Percentiles rank a stretch among this genome's conserved stretches.
Evolutionary conservation across 1,284 basidiomycete species (phyloP).

Genomic region (Irpex lacteus): DNA sequence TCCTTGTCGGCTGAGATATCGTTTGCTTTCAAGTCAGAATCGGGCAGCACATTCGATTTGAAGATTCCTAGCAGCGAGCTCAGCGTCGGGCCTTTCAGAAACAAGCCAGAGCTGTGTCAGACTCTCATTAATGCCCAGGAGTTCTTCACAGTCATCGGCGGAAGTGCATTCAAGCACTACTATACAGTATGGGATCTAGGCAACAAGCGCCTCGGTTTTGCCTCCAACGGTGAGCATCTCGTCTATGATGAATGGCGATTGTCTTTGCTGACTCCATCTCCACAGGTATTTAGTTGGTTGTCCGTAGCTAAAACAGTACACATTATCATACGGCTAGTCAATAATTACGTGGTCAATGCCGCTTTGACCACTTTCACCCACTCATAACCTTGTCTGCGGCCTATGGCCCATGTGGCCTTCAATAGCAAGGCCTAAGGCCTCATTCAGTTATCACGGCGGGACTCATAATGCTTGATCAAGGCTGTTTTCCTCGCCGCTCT

Average conservation of each 20-base stretch:
- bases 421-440: too few relatives aligned
- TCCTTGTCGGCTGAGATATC: constrained; percentile 47
- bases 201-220: constrained; percentile 46
- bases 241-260: not conserved
- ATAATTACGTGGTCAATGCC: too few relatives aligned
- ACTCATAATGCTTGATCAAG: too few relatives aligned
- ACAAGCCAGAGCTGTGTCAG: constrained; percentile 45
- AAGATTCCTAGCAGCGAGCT: constrained; percentile 55
- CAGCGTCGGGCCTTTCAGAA: constrained; percentile 52
- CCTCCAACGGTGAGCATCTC: constrained; percentile 31
- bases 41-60: constrained; percentile 46
- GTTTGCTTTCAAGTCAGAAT: constrained; percentile 46
- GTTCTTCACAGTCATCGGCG: constrained; percentile 47
- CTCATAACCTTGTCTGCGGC: too few relatives aligned
- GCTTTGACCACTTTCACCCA: too few relatives aligned
- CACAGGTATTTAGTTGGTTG: too few relatives aligned
- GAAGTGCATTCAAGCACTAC: constrained; percentile 53
- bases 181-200: constrained; percentile 56
- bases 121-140: constrained; percentile 56
- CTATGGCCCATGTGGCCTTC: too few relatives aligned
- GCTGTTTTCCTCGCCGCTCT: too few relatives aligned
- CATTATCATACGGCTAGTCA: too few relatives aligned
- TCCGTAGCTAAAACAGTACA: too few relatives aligned
- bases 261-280: too few relatives aligned
- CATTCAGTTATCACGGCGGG: too few relatives aligned